Conservation (phyloP, 768 basidiomycete genomes). For the Hygrophoropsis aurantiaca region DNA sequence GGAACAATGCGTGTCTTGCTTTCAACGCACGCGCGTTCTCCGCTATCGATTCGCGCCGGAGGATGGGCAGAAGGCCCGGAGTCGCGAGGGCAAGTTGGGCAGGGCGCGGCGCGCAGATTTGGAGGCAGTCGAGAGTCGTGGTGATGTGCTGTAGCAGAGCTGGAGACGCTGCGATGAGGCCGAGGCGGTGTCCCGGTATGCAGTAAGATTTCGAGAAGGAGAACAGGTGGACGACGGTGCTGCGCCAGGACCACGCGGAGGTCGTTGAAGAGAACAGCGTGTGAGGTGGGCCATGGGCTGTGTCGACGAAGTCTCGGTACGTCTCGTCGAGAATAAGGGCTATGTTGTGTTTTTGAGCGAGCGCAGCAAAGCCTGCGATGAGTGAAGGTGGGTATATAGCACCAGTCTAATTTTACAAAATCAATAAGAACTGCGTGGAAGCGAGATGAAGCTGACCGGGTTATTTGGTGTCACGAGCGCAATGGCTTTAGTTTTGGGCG, state of each 20-base stretch:
- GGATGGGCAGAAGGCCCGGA: slow-evolving; percentile 46
- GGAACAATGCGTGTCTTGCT: slow-evolving; percentile 58
- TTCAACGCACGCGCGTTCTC: slow-evolving; percentile 48
- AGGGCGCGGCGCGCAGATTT: slow-evolving; percentile 76
- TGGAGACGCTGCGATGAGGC: slow-evolving; percentile 65
- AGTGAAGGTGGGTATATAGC: slow-evolving; percentile 60
- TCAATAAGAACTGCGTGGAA: not conserved
- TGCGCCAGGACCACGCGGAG: slow-evolving; percentile 50
- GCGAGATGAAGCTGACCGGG: slow-evolving; percentile 42
- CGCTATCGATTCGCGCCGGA: slow-evolving; percentile 51
- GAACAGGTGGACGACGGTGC: slow-evolving; percentile 64
- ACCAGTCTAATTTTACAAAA: slow-evolving; percentile 55
- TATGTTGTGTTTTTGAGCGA: slow-evolving; percentile 53
- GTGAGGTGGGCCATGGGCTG: slow-evolving; percentile 50
- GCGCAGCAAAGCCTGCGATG: slow-evolving; percentile 55
- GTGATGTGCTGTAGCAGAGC: slow-evolving; percentile 45
- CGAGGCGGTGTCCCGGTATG: slow-evolving; percentile 82
- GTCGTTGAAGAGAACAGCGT: slow-evolving; percentile 43
- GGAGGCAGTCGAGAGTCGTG: slow-evolving; percentile 75
- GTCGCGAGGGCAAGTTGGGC: slow-evolving; percentile 66
- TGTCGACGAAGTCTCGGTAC: slow-evolving; percentile 76
- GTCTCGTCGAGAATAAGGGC: slow-evolving; percentile 87
- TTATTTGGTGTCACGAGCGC: slow-evolving; percentile 79
- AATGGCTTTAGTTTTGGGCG: slow-evolving; percentile 62
- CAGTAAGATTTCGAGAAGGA: slow-evolving; percentile 82